Evolutionary conservation across 192 early-diverging fungal species (phyloP), one percentile per base, ranked within the genome.

Genomic region (Lunasporangiospora selenospora): DNA sequence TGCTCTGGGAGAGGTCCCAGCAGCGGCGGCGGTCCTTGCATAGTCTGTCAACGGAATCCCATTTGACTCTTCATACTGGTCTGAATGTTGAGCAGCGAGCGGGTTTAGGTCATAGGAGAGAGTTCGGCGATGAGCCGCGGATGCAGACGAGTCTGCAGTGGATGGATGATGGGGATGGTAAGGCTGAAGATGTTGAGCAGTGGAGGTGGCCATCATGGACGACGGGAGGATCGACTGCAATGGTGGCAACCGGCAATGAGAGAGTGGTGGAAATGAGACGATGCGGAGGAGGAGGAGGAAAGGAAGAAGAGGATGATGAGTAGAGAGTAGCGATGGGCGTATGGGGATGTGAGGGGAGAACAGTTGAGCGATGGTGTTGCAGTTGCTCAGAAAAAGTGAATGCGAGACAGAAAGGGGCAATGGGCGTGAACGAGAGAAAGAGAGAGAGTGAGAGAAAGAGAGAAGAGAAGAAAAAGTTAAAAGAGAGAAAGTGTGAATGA

Each of bases 31-130:
- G 45, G 18, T 26, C 23, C 29, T 36, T 4, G 65, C 55, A 30
- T 67, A 67, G 26, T 59, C 43, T 16, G 65, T 67, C 2, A 63
- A 55, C 11, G 69, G 69, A 16, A 73, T 73, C 11, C 60, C 50
- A 37, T 73, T 73, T 39, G 41, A 43, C 30, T 73, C 69, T n/a
- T n/a, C n/a, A n/a, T n/a, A n/a, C n/a, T n/a, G n/a, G n/a, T 73
- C 59, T 21, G 21, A 27, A 15, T 33, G 41, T 6, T 39, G 9
- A 21, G 47, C 42, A 38, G 49, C 45, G 16, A 39, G 13, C 21
- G 12, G 23, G 42, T 70, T 61, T 33, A 48, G 53, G 34, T 61
- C 58, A 41, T 57, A 73, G 27, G 69, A 73, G 42, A 58, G 57
- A 51, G 39, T 53, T 10, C 67, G 67, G 53, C 67, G 67, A 38